phyloP scores from a whole-genome alignment of 225 moss, liverwort and hornwort genomes.

The Rhytidiadelphus loreus region DNA sequence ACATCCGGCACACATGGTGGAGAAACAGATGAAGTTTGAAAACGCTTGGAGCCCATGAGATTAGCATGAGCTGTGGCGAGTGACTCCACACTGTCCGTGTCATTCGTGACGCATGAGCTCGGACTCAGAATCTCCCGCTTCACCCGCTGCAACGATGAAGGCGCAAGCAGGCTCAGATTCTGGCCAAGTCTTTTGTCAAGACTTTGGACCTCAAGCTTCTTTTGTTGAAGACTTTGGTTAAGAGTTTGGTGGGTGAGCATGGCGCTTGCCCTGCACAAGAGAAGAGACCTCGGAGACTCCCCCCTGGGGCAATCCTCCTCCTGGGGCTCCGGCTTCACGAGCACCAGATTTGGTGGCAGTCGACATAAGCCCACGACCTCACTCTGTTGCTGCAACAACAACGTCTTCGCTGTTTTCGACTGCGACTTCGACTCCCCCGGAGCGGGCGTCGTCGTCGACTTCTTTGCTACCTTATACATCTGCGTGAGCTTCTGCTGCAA shows the following conservation, averaged over 20 bases:
- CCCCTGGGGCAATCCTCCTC: not conserved
- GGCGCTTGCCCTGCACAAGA: not conserved
- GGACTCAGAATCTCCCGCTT: constrained; percentile 17
- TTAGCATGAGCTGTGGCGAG: not conserved
- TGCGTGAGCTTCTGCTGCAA: constrained; percentile 8
- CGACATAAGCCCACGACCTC: not conserved
- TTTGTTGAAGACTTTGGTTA: not conserved
- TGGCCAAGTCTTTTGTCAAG: not conserved
- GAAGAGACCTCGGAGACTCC: not conserved
- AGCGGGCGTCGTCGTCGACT: not conserved
- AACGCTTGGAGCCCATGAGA: not conserved
- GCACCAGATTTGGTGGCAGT: not conserved
- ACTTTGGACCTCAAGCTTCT: not conserved
- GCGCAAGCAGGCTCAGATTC: not conserved
- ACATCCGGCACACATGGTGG: not conserved
- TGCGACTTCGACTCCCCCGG: not conserved
- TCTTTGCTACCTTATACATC: not conserved
- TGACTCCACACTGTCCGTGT: not conserved
- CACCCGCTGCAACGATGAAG: not conserved
- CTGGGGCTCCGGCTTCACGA: not conserved
- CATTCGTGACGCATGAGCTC: constrained; percentile 12
- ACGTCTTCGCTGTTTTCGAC: not conserved
- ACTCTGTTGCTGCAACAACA: too few species aligned
- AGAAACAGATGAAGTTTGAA: not conserved
- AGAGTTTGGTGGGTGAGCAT: not conserved